Conservation (phyloP, 2,329 filamentous ascomycete genomes). For the Rhynchosporium graminicola region DNA sequence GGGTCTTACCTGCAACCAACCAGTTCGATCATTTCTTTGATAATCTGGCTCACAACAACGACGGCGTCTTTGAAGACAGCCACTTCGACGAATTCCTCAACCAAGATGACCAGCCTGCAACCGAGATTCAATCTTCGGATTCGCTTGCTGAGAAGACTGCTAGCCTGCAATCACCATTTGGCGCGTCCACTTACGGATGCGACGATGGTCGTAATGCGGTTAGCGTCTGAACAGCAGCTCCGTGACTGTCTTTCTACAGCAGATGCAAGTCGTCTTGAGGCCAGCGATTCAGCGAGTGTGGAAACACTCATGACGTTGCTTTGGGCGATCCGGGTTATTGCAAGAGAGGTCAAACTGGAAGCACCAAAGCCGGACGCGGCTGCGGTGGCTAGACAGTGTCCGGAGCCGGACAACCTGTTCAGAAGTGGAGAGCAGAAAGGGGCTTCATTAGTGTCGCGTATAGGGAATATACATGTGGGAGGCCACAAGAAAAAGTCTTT, state of each 20-base stretch:
- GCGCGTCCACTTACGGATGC: conserved; percentile 73
- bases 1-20: conserved; percentile 73
- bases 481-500: conserved; percentile 36
- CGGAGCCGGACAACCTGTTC: conserved; percentile 36
- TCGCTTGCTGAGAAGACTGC: conserved; percentile 49
- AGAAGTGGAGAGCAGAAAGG: conserved; percentile 23
- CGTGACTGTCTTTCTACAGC: conserved; percentile 38
- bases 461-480: conserved; percentile 12
- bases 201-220: conserved; percentile 74
- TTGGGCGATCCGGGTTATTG: conserved; percentile 39
- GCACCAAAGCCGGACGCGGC: conserved; percentile 35
- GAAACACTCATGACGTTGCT: conserved; percentile 40
- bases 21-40: conserved; percentile 65
- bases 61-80: conserved; percentile 54
- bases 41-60: conserved; percentile 65
- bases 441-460: conserved; percentile 25
- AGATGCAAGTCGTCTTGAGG: conserved; percentile 33
- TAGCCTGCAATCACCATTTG: conserved; percentile 73
- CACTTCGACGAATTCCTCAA: conserved; percentile 55
- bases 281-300: conserved; percentile 34
- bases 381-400: conserved; percentile 35
- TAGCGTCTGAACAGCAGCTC: conserved; percentile 56
- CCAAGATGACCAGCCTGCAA: conserved; percentile 47
- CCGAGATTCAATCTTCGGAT: conserved; percentile 42
- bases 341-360: conserved; percentile 30